Conservation (phyloP, 2,329 filamentous ascomycete genomes). For the Hirsutella minnesotensis region DNA sequence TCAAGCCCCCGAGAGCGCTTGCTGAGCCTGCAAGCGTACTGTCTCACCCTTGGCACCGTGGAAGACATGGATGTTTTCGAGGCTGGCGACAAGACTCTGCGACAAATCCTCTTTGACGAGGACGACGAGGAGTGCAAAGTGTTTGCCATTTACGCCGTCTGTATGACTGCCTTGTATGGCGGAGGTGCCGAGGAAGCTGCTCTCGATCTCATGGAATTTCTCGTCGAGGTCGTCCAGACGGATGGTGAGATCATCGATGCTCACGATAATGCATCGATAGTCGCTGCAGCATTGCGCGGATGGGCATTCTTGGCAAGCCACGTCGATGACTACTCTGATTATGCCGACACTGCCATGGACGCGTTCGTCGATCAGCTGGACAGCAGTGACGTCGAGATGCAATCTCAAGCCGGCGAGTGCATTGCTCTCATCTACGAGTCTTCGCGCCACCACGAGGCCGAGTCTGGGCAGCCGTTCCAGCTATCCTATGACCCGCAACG, state of each 20-base stretch:
- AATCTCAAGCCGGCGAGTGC: conserved; percentile 66
- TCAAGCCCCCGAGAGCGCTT: conserved; percentile 56
- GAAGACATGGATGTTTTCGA: conserved; percentile 39
- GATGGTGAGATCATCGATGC: conserved; percentile 66
- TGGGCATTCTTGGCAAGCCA: conserved; percentile 75
- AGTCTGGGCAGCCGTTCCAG: conserved; percentile 35
- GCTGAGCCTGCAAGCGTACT: conserved; percentile 60
- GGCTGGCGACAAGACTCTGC: conserved; percentile 14
- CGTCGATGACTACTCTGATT: conserved; percentile 60
- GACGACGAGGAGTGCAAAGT: conserved; percentile 52
- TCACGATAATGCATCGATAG: conserved; percentile 56
- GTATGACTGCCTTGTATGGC: conserved; percentile 62
- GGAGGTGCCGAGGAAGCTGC: conserved; percentile 59
- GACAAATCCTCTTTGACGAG: conserved; percentile 30
- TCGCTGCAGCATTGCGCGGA: conserved; percentile 61
- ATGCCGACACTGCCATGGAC: conserved; percentile 62
- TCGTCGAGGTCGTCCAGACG: conserved; percentile 67
- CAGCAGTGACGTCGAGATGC: conserved; percentile 58
- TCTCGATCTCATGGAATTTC: conserved; percentile 60
- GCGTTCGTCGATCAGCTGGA: conserved; percentile 79
- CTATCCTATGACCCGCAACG: conserved; percentile 38
- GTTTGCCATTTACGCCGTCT: conserved; percentile 66
- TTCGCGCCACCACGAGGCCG: conserved; percentile 34
- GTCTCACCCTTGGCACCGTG: conserved; percentile 54
- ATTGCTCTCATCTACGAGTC: conserved; percentile 78